These are phyloP conservation scores for Hygrophoropsis aurantiaca DNA, from an alignment of 768 basidiomycete species.

Conservation along the genomic window DNA sequence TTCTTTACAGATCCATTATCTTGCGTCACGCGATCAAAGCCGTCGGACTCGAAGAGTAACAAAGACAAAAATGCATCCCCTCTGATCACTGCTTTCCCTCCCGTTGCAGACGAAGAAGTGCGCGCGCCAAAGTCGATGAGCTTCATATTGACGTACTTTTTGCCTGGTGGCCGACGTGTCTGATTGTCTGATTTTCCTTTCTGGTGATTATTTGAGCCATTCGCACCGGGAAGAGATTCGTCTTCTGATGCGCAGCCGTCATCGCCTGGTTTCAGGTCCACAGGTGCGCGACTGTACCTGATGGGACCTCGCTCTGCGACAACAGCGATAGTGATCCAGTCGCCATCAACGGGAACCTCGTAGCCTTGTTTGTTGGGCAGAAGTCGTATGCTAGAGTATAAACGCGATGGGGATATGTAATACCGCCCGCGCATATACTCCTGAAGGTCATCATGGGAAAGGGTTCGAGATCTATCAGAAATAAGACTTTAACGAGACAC, in stretches of 20 bases:
- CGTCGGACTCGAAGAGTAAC: conserved; percentile 86
- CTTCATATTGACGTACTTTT: conserved; percentile 85
- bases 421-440: conserved; percentile 81
- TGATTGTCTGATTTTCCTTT: conserved; percentile 32
- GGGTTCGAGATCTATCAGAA: conserved; percentile 58
- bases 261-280: conserved; percentile 43
- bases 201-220: conserved; percentile 10
- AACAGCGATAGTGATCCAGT: conserved; percentile 96
- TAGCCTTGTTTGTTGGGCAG: conserved; percentile 79
- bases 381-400: conserved; percentile 84
- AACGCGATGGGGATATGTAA: conserved; percentile 82
- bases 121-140: conserved; percentile 78
- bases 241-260: conserved; percentile 42
- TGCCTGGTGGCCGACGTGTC: conserved; percentile 50
- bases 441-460: conserved; percentile 77
- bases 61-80: conserved; percentile 86
- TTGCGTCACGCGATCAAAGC: conserved; percentile 52
- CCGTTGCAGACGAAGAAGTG: conserved; percentile 51
- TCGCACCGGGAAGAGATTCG: conserved; percentile 6
- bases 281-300: conserved; percentile 68
- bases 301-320: conserved; percentile 88
- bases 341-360: conserved; percentile 88
- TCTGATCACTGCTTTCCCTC: conserved; percentile 56
- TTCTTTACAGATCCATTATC: conserved; percentile 56
- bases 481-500: background rate